Percentiles rank a stretch among this genome's conserved stretches.
phyloP scores from a whole-genome alignment of 2,329 filamentous ascomycete species.

The Aspergillus hiratsukae region DNA sequence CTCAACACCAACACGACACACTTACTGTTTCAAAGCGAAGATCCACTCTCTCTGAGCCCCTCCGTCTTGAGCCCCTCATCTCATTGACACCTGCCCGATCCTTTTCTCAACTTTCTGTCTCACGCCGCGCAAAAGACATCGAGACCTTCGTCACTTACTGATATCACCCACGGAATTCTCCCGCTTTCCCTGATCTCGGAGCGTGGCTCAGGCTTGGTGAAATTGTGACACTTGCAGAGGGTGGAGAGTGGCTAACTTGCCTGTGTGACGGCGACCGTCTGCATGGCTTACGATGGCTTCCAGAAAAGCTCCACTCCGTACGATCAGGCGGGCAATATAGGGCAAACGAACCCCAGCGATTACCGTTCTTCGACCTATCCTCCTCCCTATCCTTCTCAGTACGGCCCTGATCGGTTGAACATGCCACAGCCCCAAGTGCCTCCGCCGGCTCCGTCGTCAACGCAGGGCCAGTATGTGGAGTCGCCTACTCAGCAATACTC shows the following conservation, averaged over 20 bases:
- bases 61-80: neutral
- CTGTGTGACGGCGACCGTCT: slow-evolving; percentile 1
- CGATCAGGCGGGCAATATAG: slow-evolving; percentile 22
- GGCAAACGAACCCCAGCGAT: slow-evolving; percentile 18
- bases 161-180: neutral
- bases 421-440: slow-evolving; percentile 36
- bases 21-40: neutral
- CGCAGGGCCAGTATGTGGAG: slow-evolving; percentile 18
- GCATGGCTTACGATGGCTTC: slow-evolving; percentile 44
- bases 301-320: slow-evolving; percentile 28
- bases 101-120: neutral
- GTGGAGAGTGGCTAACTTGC: neutral
- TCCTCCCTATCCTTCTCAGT: slow-evolving; percentile 31
- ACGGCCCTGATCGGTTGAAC: slow-evolving; percentile 26
- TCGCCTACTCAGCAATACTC: slow-evolving; percentile 12
- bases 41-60: neutral
- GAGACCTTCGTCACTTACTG: neutral
- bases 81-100: neutral
- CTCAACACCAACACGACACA: neutral
- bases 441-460: slow-evolving; percentile 11
- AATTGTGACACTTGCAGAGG: neutral
- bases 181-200: neutral
- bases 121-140: neutral
- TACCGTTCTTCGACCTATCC: slow-evolving; percentile 21
- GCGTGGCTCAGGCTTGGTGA: neutral